Evolutionary conservation across 805 yeast genomes (phyloP), one percentile per base, ranked within the genome.

Genomic region (Clavispora phyllophila): DNA sequence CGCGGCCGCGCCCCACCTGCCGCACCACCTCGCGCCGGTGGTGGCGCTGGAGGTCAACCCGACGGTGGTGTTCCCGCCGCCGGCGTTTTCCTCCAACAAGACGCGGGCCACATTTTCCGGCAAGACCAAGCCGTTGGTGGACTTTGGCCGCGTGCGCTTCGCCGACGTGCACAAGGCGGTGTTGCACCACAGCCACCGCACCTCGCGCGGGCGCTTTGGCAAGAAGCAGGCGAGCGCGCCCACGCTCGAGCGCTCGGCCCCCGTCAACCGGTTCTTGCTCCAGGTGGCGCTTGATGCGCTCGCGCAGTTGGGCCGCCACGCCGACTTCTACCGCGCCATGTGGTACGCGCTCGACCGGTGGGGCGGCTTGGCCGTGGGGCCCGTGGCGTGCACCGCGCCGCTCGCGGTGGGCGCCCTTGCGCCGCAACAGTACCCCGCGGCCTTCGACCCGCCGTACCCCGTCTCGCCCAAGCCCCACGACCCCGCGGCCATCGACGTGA

Each of bases 291-390:
- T 69, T 25, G 70, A 67, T 33, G 61, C 60, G 1, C 50, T 70
- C 18, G 31, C 55, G 27, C 51, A 55, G 19, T 44, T 68, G 36
- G 72, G 72, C 4, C 56, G 54, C 40, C 46, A 55, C 19, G 48
- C 50, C 14, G 70, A 66, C 40, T 63, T 63, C 41, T 44, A 60
- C 26, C 41, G 52, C 17, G 55, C 61, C 5, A 50, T 63, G 27
- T 68, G 72, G 72, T 60, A 57, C 37, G 45, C 59, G 2, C 53
- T 68, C 26, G 51, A 53, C 42, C 55, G 54, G 37, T 67, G 68
- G 65, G 73, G 66, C 6, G 70, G 68, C 2, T 45, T 63, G 9
- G 26, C 48, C n/a, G 39, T 49, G n/a, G 20, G n/a, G n/a, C n/a
- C 24, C 36, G 14, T 10, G 22, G n/a, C 34, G 8, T n/a, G n/a